Evolutionary conservation across 2,329 filamentous ascomycete genomes (phyloP), one percentile per base, ranked within the genome.

Genomic region (Paracoccidioides brasiliensis): DNA sequence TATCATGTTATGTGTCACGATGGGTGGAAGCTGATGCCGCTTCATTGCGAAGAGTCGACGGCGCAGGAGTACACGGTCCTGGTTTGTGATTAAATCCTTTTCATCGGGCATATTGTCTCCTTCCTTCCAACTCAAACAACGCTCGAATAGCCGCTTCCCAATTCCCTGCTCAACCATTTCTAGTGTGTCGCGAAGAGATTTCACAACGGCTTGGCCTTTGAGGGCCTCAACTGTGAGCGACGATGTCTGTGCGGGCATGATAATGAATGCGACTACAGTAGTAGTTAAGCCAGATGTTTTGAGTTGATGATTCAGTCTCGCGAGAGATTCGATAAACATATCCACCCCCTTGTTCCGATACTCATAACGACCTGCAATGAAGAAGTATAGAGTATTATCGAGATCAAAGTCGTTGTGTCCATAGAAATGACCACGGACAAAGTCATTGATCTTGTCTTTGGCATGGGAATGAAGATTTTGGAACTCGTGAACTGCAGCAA

Each of bases 291-390:
- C 88, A 6, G 83, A 74, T 53, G 74, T 74, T 80, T 97, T 97
- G 67, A 98, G 82, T 42, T 86, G 82, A 76, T 97, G 90, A 74
- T 98, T 98, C 65, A 98, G 76, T 45, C 93, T 87, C 33, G 93
- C 93, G 60, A 98, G 76, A 3, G 90, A 93, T 73, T 98, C 93
- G 63, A 98, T 95, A 72, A 97, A 98, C 93, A 98, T 97, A 72
- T 98, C 93, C 8, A 96, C 91, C 67, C 93, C 93, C 75, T 98
- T 98, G 69, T 98, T 98, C 61, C 93, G 80, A 79, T 91, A 98
- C 72, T 98, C 93, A 67, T 98, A 98, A 60, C 93, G 86, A 58
- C 93, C 93, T 5, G 93, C 87, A 3, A 90, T 98, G 77, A 98
- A 98, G 74, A 97, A 86, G 74, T 96, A 98, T 40, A 98, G 80